Conservation (phyloP, 768 basidiomycete genomes). For the Pisolithus microcarpus region DNA sequence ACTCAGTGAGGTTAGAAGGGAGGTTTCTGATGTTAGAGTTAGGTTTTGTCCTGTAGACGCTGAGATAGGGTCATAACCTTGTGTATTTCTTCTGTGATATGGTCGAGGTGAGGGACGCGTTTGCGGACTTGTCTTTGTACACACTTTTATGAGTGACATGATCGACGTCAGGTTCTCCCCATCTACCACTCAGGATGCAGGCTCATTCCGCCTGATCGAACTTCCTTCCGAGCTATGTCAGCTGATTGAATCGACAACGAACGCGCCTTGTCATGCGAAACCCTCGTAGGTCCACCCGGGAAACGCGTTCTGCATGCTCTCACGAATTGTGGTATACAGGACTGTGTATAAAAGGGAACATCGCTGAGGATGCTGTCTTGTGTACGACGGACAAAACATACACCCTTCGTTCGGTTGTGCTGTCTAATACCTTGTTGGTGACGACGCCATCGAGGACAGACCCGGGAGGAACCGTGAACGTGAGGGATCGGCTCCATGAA, state of each 20-base stretch:
- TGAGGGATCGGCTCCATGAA: conserved; percentile 77
- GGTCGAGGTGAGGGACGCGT: background rate
- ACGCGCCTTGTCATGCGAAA: conserved; percentile 27
- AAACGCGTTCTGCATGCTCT: background rate
- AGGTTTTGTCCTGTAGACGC: conserved; percentile 45
- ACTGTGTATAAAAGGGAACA: conserved; percentile 72
- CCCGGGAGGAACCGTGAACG: conserved; percentile 44
- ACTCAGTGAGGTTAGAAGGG: conserved; percentile 51
- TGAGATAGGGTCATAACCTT: background rate
- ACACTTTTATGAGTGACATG: conserved; percentile 12
- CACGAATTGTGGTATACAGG: conserved; percentile 28
- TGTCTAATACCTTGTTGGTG: conserved; percentile 84
- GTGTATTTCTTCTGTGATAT: background rate
- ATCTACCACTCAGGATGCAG: conserved; percentile 39
- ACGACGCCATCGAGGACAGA: conserved; percentile 42
- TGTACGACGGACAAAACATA: conserved; percentile 83
- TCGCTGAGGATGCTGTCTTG: conserved; percentile 81
- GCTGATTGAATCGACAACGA: conserved; percentile 48
- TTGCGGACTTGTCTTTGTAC: no score
- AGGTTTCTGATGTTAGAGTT: conserved; percentile 67
- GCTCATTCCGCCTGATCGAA: conserved; percentile 64
- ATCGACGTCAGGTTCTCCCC: conserved; percentile 47
- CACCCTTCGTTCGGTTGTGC: conserved; percentile 70
- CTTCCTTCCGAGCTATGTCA: conserved; percentile 62
- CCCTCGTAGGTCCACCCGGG: conserved; percentile 9